These are phyloP conservation scores for Populus euphratica DNA, from an alignment of 345 rosid species.

Conservation along the genomic window DNA sequence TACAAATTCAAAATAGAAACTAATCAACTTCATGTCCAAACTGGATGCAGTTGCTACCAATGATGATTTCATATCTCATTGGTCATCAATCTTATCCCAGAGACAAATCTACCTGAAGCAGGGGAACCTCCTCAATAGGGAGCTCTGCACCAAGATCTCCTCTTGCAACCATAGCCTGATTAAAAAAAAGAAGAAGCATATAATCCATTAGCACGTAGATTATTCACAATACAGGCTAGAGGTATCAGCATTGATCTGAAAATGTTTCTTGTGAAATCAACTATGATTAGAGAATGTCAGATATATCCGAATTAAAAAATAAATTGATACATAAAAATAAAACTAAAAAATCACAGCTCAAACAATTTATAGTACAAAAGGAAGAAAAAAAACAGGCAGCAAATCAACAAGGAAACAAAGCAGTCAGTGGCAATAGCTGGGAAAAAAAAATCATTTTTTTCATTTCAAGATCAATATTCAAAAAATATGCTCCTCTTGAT, in stretches of 20 bases:
- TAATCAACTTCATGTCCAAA: neutral
- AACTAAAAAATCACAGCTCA: neutral
- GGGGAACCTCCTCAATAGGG: constrained; percentile 98
- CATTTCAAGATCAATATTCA: neutral
- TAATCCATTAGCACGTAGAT: constrained; percentile 14
- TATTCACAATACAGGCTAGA: neutral
- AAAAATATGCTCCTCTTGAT: neutral
- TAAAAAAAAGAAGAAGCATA: neutral
- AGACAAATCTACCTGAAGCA: constrained; percentile 69
- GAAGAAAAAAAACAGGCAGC: neutral
- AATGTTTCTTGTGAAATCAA: neutral
- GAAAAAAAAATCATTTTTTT: neutral
- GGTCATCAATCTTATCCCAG: constrained; percentile 12
- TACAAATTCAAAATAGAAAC: constrained; percentile 27
- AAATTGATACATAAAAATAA: no score
- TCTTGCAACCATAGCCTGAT: constrained; percentile 99
- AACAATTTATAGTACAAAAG: neutral
- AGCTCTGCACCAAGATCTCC: constrained; percentile 99
- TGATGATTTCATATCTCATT: neutral
- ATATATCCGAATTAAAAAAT: neutral
- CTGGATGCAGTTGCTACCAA: neutral
- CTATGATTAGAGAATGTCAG: neutral
- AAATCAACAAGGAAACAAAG: neutral
- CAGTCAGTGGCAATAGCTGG: neutral
- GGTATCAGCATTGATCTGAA: neutral